Evolutionary conservation across 139 green algal species (phyloP).

Genomic region (Coelastrella sp.): DNA sequence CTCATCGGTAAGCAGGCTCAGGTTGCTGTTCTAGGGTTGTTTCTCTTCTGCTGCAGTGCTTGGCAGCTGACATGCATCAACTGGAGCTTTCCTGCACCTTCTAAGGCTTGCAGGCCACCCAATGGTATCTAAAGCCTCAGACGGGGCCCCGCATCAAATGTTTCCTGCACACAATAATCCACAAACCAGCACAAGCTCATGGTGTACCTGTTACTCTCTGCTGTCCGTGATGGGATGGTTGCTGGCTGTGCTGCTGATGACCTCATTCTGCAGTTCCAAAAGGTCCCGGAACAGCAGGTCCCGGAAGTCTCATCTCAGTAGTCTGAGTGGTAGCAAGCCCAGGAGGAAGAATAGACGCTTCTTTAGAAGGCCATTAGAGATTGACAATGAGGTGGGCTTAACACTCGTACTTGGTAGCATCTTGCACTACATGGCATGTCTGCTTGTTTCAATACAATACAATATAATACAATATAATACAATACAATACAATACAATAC

Average conservation of each 20-base stretch:
- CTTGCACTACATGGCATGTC: neutral
- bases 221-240: neutral
- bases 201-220: too few relatives aligned
- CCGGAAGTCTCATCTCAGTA: neutral
- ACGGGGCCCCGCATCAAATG: too few relatives aligned
- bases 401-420: neutral
- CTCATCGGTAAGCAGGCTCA: too few relatives aligned
- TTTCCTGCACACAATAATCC: too few relatives aligned
- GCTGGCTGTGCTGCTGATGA: neutral
- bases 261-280: neutral
- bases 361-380: slow-evolving; percentile 41
- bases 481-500: too few relatives aligned
- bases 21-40: too few relatives aligned
- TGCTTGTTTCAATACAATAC: neutral
- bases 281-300: neutral
- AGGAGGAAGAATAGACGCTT: neutral
- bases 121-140: too few relatives aligned
- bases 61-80: too few relatives aligned
- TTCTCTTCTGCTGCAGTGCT: too few relatives aligned
- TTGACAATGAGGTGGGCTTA: slow-evolving; percentile 50
- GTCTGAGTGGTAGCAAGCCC: slow-evolving; percentile 14
- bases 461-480: neutral
- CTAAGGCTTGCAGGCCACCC: too few relatives aligned
- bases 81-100: too few relatives aligned
- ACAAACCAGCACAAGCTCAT: too few relatives aligned